Evolutionary conservation across 2,329 filamentous ascomycete species (phyloP).

Genomic region (Talaromyces sp.): DNA sequence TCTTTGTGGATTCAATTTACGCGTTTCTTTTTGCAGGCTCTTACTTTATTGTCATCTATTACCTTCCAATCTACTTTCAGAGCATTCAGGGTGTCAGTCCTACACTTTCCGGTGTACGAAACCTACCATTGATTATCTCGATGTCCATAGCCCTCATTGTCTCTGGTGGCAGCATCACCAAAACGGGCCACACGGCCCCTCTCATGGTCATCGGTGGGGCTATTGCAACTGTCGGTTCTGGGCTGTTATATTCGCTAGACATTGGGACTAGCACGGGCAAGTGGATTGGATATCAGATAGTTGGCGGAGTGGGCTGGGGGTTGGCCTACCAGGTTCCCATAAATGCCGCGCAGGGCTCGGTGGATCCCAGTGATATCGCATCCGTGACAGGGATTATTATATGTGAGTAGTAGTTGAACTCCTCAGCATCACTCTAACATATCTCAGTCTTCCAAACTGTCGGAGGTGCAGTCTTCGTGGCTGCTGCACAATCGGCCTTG

Average conservation of each 20-base stretch:
- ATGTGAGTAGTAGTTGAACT: not conserved
- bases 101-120: conserved; percentile 34
- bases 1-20: conserved; percentile 29
- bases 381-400: conserved; percentile 21
- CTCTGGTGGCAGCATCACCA: not conserved
- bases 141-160: not conserved
- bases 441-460: not conserved
- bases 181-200: not conserved
- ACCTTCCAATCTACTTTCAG: conserved; percentile 17
- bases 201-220: not conserved
- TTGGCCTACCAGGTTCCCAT: conserved; percentile 18
- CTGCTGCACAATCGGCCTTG: not conserved
- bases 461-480: not conserved
- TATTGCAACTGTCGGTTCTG: conserved; percentile 14
- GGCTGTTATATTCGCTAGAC: conserved; percentile 30
- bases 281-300: conserved; percentile 25
- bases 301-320: conserved; percentile 20
- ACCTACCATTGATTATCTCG: conserved; percentile 33
- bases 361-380: conserved; percentile 18
- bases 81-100: conserved; percentile 22
- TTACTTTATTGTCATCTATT: conserved; percentile 32
- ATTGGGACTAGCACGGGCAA: conserved; percentile 18
- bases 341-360: conserved; percentile 18
- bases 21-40: conserved; percentile 32
- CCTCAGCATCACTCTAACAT: not conserved